Evolutionary conservation across 225 moss, liverwort and hornwort genomes (phyloP), one percentile per base, ranked within the genome.

Genomic region (Marchantia polymorpha): DNA sequence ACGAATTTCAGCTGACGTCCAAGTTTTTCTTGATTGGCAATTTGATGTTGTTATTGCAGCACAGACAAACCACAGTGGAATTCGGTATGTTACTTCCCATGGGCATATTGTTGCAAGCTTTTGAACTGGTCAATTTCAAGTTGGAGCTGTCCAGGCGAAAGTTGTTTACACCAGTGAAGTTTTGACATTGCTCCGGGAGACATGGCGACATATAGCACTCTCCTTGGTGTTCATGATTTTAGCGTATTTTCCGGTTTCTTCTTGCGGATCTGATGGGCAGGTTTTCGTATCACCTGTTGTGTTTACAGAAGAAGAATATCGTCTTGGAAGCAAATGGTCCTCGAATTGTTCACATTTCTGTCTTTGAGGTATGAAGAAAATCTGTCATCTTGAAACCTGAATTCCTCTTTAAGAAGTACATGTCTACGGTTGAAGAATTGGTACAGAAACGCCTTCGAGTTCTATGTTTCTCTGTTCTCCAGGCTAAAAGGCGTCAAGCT

Each of bases 51-150:
- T 79, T 59, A 79, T 85, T 85, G 74, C 94, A 97, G 97, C 73
- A 93, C 97, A 81, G 90, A 97, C 83, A 93, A 93, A 86, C 97
- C 97, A 25, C 82, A 87, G 82, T 97, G 97, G 97, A 93, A 88
- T 81, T 91, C 94, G 79, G 96, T 96, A 72, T 64, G 86, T 30
- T 60, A 31, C 39, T 39, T 39, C 39, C 15, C 52, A 23, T 46
- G 39, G 64, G 7, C 12, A 23, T 49, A 7, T 63, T 12, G 12
- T 20, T 29, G 17, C 75, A 17, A 75, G 54, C 10, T 30, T 59
- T 26, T 20, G 58, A 54, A 74, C 8, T 22, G 30, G n/a, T 71
- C 20, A 50, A 7, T 27, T 29, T 65, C 12, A 65, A 65, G 65
- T 30, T 10, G 6, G 19, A 19, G n/a, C 30, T 17, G 19, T 49